These are phyloP conservation scores for Apodospora peruviana DNA, from an alignment of 495 filamentous ascomycete genomes.

Conservation along the genomic window DNA sequence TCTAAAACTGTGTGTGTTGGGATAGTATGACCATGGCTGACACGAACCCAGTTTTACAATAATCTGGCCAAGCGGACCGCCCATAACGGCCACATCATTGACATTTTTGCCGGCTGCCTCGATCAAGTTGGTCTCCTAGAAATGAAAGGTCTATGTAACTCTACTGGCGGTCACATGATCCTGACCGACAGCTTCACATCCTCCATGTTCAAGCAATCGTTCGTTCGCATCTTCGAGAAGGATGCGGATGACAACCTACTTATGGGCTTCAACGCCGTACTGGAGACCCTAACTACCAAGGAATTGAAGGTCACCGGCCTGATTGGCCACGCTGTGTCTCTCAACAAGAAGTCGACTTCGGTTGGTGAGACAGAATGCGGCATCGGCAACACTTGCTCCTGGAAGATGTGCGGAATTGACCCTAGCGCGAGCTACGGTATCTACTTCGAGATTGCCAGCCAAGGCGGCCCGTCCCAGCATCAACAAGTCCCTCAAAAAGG, in stretches of 20 bases:
- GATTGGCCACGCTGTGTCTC: conserved; percentile 91
- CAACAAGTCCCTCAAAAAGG: conserved; percentile 85
- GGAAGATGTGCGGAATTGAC: conserved; percentile 99
- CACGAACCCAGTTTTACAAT: conserved; percentile 78
- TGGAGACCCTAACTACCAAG: conserved; percentile 96
- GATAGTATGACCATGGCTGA: conserved; percentile 13
- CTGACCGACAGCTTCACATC: conserved; percentile 98
- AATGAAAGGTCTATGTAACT: conserved; percentile 97
- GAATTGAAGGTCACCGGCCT: conserved; percentile 98
- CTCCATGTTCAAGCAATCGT: conserved; percentile 99
- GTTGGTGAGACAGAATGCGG: conserved; percentile 98
- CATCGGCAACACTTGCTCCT: conserved; percentile 97
- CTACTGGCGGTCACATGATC: conserved; percentile 97
- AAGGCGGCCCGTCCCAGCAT: conserved; percentile 81
- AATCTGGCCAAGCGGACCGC: conserved; percentile 91
- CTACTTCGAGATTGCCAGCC: conserved; percentile 96
- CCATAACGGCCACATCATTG: conserved; percentile 94
- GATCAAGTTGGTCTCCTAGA: conserved; percentile 97
- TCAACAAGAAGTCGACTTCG: conserved; percentile 96
- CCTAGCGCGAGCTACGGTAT: conserved; percentile 89
- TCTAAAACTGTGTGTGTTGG: conserved; percentile 27
- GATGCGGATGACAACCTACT: conserved; percentile 88
- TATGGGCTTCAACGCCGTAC: conserved; percentile 97
- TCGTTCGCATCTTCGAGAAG: conserved; percentile 95
- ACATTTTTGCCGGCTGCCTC: conserved; percentile 96